Base-by-base conservation (phyloP, 352 stramenopile species). In the Phytophthora uliginosa region DNA sequence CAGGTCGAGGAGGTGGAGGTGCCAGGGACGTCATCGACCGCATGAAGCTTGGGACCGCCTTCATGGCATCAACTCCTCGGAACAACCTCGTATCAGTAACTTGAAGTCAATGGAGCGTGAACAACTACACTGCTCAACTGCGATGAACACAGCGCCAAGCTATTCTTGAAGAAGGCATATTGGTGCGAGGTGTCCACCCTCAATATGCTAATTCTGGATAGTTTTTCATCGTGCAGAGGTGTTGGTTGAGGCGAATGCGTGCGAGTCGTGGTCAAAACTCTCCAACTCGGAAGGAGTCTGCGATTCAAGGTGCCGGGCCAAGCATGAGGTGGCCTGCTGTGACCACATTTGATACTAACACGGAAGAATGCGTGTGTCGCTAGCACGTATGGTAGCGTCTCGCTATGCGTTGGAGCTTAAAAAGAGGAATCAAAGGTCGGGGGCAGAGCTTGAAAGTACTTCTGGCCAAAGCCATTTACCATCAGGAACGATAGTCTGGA, bases 371-470 rank as follows among this genome's bases (percentile, higher is more conserved):
- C 40, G 13, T 48, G 40, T 10, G 18, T 50, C 7, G 10, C 17
- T 22, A 50, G 40, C 40, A 22, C 18, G 17, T 62, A 83, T 93
- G 20, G 77, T 92, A 9, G 73, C 82, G 10, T 93, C 86, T 20
- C 75, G 79, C 3, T 93, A 92, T 54, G 81, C 79, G 34, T 79
- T 90, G 69, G 70, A 81, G 18, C 57, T 93, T 45, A 76, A 89
- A 56, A 70, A 65, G 51, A 79, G 69, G 58, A 91, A 86, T 47
- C 53, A 76, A 15, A 77, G 78, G 13, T 60, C 26, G 26, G 26
- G 24, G 2, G 24, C 26, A 0, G 26, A 31, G 26, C 26, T 31
- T 31, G 3, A 31, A 31, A 31, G 26, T 31, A 31, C 26, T 31
- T 31, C 7, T 4, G 26, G 26, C 3, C 26, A 31, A 6, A 47